Evolutionary conservation across 805 yeast species (phyloP), one percentile per base, ranked within the genome.

Genomic region (Zygoascus tannicola): DNA sequence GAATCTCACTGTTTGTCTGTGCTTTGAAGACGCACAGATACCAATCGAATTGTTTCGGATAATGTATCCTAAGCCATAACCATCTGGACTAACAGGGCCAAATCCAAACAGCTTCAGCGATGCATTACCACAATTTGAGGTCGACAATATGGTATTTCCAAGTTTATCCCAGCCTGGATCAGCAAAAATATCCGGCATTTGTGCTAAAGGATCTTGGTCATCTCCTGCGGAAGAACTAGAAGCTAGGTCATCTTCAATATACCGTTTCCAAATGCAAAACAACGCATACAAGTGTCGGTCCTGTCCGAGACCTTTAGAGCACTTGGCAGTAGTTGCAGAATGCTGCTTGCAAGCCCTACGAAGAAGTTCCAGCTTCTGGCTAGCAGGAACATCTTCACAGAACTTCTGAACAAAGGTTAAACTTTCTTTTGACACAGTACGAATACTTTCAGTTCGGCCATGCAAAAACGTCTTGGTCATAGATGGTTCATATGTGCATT

Each of bases 401-500:
- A 87, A 81, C 51, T 85, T 82, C 45, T 94, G 76, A 15, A 85
- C 94, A 65, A 86, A 87, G 38, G 74, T 69, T 56, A 83, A 83
- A 0, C 92, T 81, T 58, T 85, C 85, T 53, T 75, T 70, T 4
- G 90, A 78, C 3, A 87, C 96, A 0, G 94, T 75, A 56, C 96
- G 71, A 44, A 87, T 78, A 3, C 95, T 94, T 63, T 87, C 97
- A 1, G 97, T 87, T 60, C 97, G 74, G 8, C 96, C 97, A 58
- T 87, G 95, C 50, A 81, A 72, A 59, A 80, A 87, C 47, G 69
- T 69, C 62, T 87, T 87, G 3, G 96, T 88, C 97, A 87, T 87
- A 5, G 95, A 95, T 1, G 97, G 97, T 65, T 87, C 97, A 60
- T 87, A 87, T 4, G 95, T 85, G 51, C 94, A 84, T 62, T 86